Conservation (phyloP, 164 flowering plant genomes). For the Warburgia ugandensis region DNA sequence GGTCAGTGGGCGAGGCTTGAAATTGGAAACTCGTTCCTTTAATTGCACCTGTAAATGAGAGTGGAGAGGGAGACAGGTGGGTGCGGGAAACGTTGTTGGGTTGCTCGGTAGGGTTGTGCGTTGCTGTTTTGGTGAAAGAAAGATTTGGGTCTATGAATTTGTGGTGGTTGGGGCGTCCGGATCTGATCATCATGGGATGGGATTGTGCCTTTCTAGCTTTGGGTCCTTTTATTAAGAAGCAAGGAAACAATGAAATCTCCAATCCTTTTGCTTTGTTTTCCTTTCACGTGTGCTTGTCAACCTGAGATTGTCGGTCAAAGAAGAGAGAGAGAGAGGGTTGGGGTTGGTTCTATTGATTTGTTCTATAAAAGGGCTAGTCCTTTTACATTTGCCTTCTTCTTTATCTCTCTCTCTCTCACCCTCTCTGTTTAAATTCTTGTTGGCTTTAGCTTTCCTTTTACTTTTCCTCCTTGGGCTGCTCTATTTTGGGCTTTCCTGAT, state of each 20-base stretch:
- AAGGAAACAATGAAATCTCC: background rate
- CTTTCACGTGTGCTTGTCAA: slow-evolving; percentile 11
- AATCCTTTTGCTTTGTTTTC: background rate
- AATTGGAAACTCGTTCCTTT: too few species aligned
- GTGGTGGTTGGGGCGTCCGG: background rate
- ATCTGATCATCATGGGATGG: background rate
- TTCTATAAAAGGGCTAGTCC: slow-evolving; percentile 15
- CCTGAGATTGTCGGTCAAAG: slow-evolving; percentile 51
- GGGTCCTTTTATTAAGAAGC: background rate
- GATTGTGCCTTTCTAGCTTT: background rate
- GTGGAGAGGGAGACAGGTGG: too few species aligned
- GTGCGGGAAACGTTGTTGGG: background rate
- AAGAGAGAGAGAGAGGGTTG: slow-evolving; percentile 4
- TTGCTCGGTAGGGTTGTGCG: background rate
- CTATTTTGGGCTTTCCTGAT: background rate
- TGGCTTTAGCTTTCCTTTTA: background rate
- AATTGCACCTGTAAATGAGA: too few species aligned
- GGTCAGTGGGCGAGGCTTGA: too few species aligned
- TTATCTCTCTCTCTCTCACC: background rate
- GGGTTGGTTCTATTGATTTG: background rate
- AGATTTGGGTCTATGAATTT: background rate
- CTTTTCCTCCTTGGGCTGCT: background rate
- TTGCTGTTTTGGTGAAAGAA: slow-evolving; percentile 1
- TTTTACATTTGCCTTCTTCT: slow-evolving; percentile 4
- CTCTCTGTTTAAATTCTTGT: background rate